Conservation (phyloP, 2,329 filamentous ascomycete genomes). For the Colletotrichum coccodes region DNA sequence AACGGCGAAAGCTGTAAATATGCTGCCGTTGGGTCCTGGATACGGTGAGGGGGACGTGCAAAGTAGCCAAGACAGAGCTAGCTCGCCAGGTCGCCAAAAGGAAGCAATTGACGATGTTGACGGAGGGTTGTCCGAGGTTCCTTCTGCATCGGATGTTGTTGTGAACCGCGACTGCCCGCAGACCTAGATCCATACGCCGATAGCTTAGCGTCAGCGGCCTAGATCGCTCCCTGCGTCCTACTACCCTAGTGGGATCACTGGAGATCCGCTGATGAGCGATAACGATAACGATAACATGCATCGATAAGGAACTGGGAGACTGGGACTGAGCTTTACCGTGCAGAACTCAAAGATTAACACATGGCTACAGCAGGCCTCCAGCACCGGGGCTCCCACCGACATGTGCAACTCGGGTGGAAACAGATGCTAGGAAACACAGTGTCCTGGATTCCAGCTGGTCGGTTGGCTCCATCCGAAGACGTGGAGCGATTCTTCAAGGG, state of each 20-base stretch:
- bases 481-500: too few species aligned
- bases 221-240: neutral
- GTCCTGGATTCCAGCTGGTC: neutral
- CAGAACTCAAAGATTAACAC: rapidly evolving
- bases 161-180: conserved; percentile 31
- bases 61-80: neutral
- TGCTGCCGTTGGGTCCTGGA: neutral
- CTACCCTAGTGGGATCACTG: conserved; percentile 13
- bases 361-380: neutral
- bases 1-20: neutral
- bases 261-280: neutral
- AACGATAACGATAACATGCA: neutral
- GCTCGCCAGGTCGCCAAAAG: neutral
- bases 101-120: neutral
- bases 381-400: too few species aligned
- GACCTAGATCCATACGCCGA: neutral
- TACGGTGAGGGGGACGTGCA: neutral
- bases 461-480: too few species aligned
- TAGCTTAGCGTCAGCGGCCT: conserved; percentile 8
- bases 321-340: neutral
- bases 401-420: too few species aligned
- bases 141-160: conserved; percentile 29
- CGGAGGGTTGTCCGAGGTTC: conserved; percentile 6
- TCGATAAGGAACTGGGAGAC: neutral
- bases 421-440: neutral